Conservation (phyloP, 768 basidiomycete genomes). For the Hirschioporus abietinus region DNA sequence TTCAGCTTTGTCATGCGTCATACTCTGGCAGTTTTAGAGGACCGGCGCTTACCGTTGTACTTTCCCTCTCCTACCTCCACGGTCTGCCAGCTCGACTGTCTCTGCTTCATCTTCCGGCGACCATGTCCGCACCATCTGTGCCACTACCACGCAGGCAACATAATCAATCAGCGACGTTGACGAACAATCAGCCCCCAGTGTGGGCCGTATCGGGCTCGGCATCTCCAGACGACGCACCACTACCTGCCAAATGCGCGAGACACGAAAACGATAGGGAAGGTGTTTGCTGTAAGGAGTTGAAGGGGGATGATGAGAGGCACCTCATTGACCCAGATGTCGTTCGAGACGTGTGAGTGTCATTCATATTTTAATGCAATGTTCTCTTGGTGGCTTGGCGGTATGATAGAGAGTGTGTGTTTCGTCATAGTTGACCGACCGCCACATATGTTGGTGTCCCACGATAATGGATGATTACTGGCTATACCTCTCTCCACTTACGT, state of each 20-base stretch:
- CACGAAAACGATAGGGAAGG: constrained; percentile 47
- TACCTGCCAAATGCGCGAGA: constrained; percentile 54
- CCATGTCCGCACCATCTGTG: constrained; percentile 13
- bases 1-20: neutral
- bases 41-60: neutral
- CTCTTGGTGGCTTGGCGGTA: neutral
- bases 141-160: constrained; percentile 11
- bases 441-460: neutral
- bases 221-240: constrained; percentile 35
- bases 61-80: neutral
- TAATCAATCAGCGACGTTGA: constrained; percentile 1
- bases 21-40: neutral
- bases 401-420: neutral
- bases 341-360: constrained; percentile 67
- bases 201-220: constrained; percentile 55
- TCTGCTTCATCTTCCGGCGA: neutral
- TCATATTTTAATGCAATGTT: neutral
- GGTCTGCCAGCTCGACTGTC: neutral
- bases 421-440: neutral
- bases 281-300: constrained; percentile 87
- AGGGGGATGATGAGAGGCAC: constrained; percentile 69
- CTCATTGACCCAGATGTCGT: constrained; percentile 85
- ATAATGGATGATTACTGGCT: neutral
- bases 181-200: constrained; percentile 43
- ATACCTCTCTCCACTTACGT: neutral